These are phyloP conservation scores for Didymella sp. DNA, from an alignment of 2,329 filamentous ascomycete genomes.

Conservation along the genomic window DNA sequence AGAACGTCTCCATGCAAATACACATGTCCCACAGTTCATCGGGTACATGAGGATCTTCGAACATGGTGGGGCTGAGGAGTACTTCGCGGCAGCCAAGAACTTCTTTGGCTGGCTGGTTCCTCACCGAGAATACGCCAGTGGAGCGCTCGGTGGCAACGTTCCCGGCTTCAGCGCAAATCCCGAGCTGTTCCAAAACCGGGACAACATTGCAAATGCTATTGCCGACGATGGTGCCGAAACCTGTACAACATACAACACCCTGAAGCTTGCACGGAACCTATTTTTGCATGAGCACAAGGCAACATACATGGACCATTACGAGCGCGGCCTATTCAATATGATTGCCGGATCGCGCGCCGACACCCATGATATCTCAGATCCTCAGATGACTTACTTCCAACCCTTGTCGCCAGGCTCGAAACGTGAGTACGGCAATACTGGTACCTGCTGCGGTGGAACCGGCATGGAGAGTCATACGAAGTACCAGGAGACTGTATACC, in stretches of 20 bases:
- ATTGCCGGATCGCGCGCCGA: conserved; percentile 9
- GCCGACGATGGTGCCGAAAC: conserved; percentile 7
- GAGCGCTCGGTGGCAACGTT: conserved; percentile 1
- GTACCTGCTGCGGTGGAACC: conserved; percentile 6
- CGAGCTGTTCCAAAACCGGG: conserved; percentile 8
- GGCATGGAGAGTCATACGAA: conserved; percentile 13
- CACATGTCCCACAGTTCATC: conserved; percentile 4
- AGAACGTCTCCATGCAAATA: conserved; percentile 9
- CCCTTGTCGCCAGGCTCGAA: background rate
- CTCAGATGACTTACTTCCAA: conserved; percentile 8
- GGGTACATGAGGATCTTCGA: conserved; percentile 6
- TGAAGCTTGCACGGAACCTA: conserved; percentile 7
- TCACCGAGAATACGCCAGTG: conserved; percentile 5
- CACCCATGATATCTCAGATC: conserved; percentile 1
- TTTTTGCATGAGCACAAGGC: conserved; percentile 9
- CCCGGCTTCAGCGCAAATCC: conserved; percentile 7
- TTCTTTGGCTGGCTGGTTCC: conserved; percentile 6
- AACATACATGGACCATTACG: conserved; percentile 11
- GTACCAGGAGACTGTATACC: conserved; percentile 10
- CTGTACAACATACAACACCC: conserved; percentile 9
- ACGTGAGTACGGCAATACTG: conserved; percentile 5
- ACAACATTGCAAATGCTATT: conserved; percentile 10
- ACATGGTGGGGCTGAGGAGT: conserved; percentile 1
- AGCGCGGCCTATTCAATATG: conserved; percentile 9
- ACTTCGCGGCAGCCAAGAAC: conserved; percentile 6